Evolutionary conservation across 2,329 filamentous ascomycete species (phyloP), one percentile per base, ranked within the genome.

Genomic region (Bipolaris oryzae): DNA sequence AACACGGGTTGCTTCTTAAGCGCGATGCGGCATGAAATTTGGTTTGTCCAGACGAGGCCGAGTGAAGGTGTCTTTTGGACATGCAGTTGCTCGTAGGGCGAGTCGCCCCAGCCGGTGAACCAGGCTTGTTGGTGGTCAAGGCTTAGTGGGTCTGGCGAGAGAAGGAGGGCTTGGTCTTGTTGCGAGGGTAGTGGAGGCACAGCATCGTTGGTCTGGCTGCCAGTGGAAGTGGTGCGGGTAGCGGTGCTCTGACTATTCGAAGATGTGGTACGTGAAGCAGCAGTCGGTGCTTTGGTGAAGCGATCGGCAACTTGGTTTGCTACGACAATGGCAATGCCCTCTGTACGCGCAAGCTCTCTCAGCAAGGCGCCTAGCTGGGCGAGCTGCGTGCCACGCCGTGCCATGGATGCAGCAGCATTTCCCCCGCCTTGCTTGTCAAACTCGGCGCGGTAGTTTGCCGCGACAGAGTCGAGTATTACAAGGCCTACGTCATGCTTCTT

Each of bases 251-350:
- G 44, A 11, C 44, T 49, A 13, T 55, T 55, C 1, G 53, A 23
- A 1, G 53, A 55, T 1, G 67, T 53, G 3, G 64, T 71, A 28
- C 73, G 64, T 20, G 73, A 75, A 3, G 63, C 55, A 7, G 63
- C 15, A 16, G 15, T 28, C 2, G 25, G 23, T 7, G 65, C 47
- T 31, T 70, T 67, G 16, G 79, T 78, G 62, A 99, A 96, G 4
- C 92, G 88, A 77, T 99, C 95, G 5, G 91, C 90, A 28, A 99
- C 94, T 76, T 99, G 95, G 73, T 99, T 99, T 5, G 94, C 90
- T 3, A 97, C 90, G 1, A 99, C 92, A 25, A 99, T 83, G 21
- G 92, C 93, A 43, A 97, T 81, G 62, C 89, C 83, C 69, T 96
- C 81, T 39, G 84, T 85, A 35, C 85, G 84, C 1, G 95, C 95